phyloP scores from a whole-genome alignment of 2,329 filamentous ascomycete genomes.

The Penicillium hordei region DNA sequence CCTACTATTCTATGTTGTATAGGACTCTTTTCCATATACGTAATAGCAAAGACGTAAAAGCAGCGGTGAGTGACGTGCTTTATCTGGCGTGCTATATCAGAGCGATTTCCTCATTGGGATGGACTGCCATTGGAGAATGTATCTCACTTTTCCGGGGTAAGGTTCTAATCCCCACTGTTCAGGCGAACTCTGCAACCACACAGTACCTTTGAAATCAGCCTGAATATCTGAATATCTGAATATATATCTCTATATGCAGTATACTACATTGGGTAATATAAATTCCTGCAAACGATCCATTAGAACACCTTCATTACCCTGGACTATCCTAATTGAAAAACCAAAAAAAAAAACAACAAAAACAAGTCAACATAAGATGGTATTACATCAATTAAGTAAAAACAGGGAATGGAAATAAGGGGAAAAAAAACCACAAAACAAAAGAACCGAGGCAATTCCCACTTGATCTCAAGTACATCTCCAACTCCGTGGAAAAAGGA shows the following conservation, averaged over 20 bases:
- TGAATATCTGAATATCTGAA: not conserved
- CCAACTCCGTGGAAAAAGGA: slow-evolving; percentile 3
- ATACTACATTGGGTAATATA: not conserved
- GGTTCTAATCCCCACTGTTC: not conserved
- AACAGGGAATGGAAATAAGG: slow-evolving; percentile 1
- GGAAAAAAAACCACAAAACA: not conserved
- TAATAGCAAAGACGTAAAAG: not conserved
- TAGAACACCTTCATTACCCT: slow-evolving; percentile 24
- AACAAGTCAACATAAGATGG: slow-evolving; percentile 24
- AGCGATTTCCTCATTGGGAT: slow-evolving; percentile 1
- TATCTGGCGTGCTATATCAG: slow-evolving; percentile 2
- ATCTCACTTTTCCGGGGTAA: slow-evolving; percentile 7
- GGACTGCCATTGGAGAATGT: not conserved
- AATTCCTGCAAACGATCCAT: slow-evolving; percentile 17
- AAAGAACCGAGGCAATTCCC: not conserved
- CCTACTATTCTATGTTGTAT: no score
- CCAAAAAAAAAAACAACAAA: not conserved
- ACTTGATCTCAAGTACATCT: not conserved
- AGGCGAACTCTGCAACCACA: not conserved
- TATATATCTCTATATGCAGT: no score
- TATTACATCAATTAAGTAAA: slow-evolving; percentile 27
- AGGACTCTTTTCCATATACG: not conserved
- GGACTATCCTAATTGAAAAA: slow-evolving; percentile 7
- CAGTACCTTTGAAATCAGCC: not conserved
- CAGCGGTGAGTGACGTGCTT: not conserved